These are phyloP conservation scores for Darksidea phi DNA, from an alignment of 495 filamentous ascomycete species.

Conservation along the genomic window DNA sequence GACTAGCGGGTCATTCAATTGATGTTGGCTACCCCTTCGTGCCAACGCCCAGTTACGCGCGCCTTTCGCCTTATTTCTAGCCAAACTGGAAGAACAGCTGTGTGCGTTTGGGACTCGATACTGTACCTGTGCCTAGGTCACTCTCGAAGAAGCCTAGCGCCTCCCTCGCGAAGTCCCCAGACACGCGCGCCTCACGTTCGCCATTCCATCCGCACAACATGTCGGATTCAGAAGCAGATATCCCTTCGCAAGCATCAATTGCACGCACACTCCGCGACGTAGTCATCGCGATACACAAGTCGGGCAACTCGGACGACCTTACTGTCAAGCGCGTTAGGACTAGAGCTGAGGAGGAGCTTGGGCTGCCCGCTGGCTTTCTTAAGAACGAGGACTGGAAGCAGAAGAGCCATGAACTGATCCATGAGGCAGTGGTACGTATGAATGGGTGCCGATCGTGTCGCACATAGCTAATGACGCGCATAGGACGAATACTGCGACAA, in stretches of 20 bases:
- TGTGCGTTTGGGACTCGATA: no score
- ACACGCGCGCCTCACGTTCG: slow-evolving; percentile 1
- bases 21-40: no score
- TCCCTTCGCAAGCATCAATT: slow-evolving; percentile 35
- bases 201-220: slow-evolving; percentile 27
- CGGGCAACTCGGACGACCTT: slow-evolving; percentile 60
- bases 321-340: slow-evolving; percentile 74
- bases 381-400: slow-evolving; percentile 70
- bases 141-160: no score
- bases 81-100: no score
- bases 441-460: not conserved
- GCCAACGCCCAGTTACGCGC: no score
- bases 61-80: no score
- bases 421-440: slow-evolving; percentile 63
- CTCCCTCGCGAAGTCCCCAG: no score
- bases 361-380: slow-evolving; percentile 68
- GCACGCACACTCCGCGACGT: slow-evolving; percentile 59
- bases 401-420: slow-evolving; percentile 74
- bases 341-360: slow-evolving; percentile 62
- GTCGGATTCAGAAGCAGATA: slow-evolving; percentile 38
- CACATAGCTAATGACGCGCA: slow-evolving; percentile 6
- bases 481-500: slow-evolving; percentile 21
- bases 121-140: no score
- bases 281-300: slow-evolving; percentile 57
- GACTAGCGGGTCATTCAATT: no score